A percentile compares a stretch with the other conserved stretches of the same genome.
Conservation (phyloP, 345 rosid species). For the Odontarrhena argentea region DNA sequence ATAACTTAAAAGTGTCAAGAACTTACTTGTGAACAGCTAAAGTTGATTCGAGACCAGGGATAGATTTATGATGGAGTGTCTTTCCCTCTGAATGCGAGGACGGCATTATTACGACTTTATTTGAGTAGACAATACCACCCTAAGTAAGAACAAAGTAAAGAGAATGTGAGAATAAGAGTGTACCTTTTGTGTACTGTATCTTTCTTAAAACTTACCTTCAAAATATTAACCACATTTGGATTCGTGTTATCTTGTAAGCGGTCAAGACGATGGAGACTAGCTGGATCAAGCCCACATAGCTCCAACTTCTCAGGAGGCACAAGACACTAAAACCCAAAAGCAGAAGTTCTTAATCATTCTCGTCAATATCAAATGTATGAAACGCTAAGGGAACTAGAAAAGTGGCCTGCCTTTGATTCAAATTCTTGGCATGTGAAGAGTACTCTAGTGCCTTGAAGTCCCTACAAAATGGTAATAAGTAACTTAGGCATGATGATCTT, state of each 20-base stretch:
- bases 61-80: constrained; percentile 44
- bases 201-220: constrained; percentile 54
- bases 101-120: constrained; percentile 64
- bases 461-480: constrained; percentile 44
- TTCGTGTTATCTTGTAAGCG: constrained; percentile 77
- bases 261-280: constrained; percentile 70
- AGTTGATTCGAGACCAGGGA: constrained; percentile 64
- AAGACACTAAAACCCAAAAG: constrained; percentile 55
- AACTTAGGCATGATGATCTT: not conserved
- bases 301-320: constrained; percentile 74
- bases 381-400: constrained; percentile 8
- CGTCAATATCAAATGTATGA: constrained; percentile 8
- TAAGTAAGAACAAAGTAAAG: constrained; percentile 32
- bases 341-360: constrained; percentile 15
- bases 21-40: constrained; percentile 64
- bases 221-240: constrained; percentile 57
- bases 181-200: not conserved
- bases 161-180: constrained; percentile 17
- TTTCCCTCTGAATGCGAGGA: constrained; percentile 56
- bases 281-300: constrained; percentile 82
- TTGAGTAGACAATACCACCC: constrained; percentile 87
- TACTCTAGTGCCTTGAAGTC: constrained; percentile 68
- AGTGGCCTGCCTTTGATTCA: constrained; percentile 62
- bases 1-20: not conserved
- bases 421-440: constrained; percentile 69